Evolutionary conservation across 306 rosid genomes (phyloP).

Genomic region (Prunus salicina): DNA sequence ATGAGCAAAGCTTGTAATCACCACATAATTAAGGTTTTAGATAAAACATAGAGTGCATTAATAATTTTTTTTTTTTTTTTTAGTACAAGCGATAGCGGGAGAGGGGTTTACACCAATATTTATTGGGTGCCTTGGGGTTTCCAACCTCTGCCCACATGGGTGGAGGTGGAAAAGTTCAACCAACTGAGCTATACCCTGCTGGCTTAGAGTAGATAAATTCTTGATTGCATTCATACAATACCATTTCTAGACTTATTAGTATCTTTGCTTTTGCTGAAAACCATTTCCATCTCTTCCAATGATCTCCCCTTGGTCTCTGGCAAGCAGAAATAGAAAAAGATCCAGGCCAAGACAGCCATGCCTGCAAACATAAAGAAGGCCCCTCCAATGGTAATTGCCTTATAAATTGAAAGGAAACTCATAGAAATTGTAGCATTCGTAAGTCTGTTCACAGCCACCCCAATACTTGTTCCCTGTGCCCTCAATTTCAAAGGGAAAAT

Average conservation of each 20-base stretch:
- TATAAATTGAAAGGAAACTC: conserved; percentile 57
- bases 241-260: neutral
- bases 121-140: too few relatives aligned
- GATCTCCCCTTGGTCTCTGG: conserved; percentile 84
- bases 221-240: neutral
- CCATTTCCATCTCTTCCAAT: conserved; percentile 71
- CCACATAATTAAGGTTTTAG: neutral
- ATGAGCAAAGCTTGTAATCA: neutral
- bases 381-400: conserved; percentile 78
- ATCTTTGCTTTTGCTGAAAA: conserved; percentile 33
- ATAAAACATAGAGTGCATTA: neutral
- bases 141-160: too few relatives aligned
- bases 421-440: conserved; percentile 64
- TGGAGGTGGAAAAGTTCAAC: too few relatives aligned
- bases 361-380: conserved; percentile 71
- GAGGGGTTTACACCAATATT: too few relatives aligned
- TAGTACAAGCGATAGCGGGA: too few relatives aligned
- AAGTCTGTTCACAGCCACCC: conserved; percentile 72
- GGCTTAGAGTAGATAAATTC: neutral
- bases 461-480: conserved; percentile 65
- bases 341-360: conserved; percentile 52
- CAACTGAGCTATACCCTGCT: too few relatives aligned
- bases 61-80: too few relatives aligned
- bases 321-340: conserved; percentile 56
- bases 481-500: conserved; percentile 72